phyloP scores from a whole-genome alignment of 441 rosid genomes.

The Geranium incanum region DNA sequence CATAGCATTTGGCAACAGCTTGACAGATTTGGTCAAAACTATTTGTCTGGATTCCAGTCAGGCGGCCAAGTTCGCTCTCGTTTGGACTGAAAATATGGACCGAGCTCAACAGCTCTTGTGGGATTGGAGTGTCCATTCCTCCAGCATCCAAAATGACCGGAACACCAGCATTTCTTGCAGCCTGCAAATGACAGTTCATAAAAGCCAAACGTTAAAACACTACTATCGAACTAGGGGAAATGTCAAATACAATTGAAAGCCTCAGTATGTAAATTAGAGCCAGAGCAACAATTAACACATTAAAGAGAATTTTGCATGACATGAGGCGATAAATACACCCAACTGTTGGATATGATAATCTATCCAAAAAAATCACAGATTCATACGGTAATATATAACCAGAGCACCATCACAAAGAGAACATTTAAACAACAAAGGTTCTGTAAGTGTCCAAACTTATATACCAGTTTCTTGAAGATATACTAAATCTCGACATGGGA shows the following conservation, averaged over 20 bases:
- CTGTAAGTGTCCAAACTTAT: too few species aligned
- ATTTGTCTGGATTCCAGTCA: constrained; percentile 70
- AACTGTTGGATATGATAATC: too few species aligned
- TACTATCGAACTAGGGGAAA: neutral
- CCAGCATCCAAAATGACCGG: constrained; percentile 87
- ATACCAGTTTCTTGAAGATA: too few species aligned
- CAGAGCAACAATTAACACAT: neutral
- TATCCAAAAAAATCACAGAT: too few species aligned
- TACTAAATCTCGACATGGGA: too few species aligned
- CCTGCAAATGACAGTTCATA: constrained; percentile 32
- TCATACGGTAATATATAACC: too few species aligned
- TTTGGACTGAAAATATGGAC: constrained; percentile 83
- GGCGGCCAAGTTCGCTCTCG: constrained; percentile 70
- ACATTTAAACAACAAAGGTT: too few species aligned
- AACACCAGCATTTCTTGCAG: constrained; percentile 69
- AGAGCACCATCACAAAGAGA: too few species aligned
- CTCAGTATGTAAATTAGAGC: neutral
- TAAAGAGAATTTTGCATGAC: too few species aligned
- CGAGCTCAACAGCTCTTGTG: constrained; percentile 47
- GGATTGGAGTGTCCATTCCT: constrained; percentile 79
- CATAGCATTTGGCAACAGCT: constrained; percentile 56
- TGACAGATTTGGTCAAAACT: constrained; percentile 56
- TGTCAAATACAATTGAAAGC: neutral
- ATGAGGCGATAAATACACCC: too few species aligned
- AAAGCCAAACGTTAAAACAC: neutral